Conservation (phyloP, 768 basidiomycete species). For the Lanmaoa pseudosensibilis region DNA sequence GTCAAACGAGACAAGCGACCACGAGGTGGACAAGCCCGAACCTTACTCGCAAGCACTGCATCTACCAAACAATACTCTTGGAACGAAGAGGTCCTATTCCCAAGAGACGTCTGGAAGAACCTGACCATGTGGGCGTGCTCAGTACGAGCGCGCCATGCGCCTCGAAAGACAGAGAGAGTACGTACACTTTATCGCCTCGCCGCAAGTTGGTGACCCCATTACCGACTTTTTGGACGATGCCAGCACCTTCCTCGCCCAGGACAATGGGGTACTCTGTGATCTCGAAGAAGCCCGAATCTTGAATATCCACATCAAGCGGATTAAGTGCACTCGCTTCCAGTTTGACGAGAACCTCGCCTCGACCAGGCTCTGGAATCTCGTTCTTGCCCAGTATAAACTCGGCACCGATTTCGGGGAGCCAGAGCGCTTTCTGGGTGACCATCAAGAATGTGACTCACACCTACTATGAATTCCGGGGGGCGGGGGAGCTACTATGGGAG, state of each 20-base stretch:
- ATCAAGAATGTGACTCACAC: background rate
- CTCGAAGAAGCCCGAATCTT: background rate
- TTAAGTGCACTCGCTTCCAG: conserved; percentile 42
- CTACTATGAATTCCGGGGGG: background rate
- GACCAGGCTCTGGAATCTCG: conserved; percentile 36
- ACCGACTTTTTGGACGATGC: conserved; percentile 38
- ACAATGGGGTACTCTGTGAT: conserved; percentile 37
- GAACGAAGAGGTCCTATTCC: conserved; percentile 13
- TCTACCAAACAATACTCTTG: conserved; percentile 25
- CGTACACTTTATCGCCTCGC: conserved; percentile 33
- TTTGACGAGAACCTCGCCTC: conserved; percentile 43
- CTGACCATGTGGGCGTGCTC: background rate
- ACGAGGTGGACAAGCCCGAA: background rate
- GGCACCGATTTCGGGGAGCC: conserved; percentile 11
- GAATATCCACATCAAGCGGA: conserved; percentile 37
- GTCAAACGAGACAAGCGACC: background rate
- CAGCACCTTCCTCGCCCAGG: conserved; percentile 38
- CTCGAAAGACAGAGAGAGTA: background rate
- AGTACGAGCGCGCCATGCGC: background rate
- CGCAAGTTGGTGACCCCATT: conserved; percentile 32
- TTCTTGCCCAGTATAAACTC: conserved; percentile 3
- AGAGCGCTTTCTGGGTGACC: conserved; percentile 14
- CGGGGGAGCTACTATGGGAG: no score
- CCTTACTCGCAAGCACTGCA: conserved; percentile 17
- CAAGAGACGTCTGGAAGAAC: conserved; percentile 7